Conservation (phyloP, 2,329 filamentous ascomycete species). For the Trichocomaceae sp. region DNA sequence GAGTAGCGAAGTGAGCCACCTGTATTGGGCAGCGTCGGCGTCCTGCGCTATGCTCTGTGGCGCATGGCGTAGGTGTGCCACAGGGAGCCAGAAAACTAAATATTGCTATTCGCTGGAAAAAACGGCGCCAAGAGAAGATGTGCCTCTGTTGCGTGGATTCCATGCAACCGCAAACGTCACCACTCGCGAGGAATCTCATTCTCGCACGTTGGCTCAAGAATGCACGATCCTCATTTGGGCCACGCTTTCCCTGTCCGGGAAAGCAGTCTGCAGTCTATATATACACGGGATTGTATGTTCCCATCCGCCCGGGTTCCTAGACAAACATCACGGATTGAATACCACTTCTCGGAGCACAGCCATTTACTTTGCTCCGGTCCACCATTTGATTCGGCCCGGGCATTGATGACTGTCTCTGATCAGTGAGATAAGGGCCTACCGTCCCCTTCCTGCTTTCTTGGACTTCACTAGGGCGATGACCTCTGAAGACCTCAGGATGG, state of each 20-base stretch:
- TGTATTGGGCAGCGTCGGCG: no score
- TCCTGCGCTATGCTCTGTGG: no score
- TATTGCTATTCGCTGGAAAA: not conserved
- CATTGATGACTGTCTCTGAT: not conserved
- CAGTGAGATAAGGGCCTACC: not conserved
- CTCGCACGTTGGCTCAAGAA: not conserved
- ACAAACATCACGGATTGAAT: not conserved
- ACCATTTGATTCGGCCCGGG: not conserved
- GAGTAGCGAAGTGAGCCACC: no score
- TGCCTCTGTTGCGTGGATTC: not conserved
- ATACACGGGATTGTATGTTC: not conserved
- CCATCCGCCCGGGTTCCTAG: not conserved
- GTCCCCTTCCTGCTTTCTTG: not conserved
- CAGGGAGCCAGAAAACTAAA: no score
- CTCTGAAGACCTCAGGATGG: not conserved
- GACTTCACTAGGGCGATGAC: not conserved
- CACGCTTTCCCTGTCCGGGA: not conserved
- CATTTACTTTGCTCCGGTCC: no score
- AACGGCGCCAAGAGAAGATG: not conserved
- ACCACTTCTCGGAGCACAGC: not conserved
- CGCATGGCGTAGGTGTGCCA: no score
- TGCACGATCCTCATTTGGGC: not conserved
- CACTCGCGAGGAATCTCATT: not conserved
- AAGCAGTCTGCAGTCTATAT: not conserved
- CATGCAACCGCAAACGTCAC: conserved; percentile 3